Base-by-base conservation (phyloP, 306 rosid species). In the Carpinus viminea region DNA sequence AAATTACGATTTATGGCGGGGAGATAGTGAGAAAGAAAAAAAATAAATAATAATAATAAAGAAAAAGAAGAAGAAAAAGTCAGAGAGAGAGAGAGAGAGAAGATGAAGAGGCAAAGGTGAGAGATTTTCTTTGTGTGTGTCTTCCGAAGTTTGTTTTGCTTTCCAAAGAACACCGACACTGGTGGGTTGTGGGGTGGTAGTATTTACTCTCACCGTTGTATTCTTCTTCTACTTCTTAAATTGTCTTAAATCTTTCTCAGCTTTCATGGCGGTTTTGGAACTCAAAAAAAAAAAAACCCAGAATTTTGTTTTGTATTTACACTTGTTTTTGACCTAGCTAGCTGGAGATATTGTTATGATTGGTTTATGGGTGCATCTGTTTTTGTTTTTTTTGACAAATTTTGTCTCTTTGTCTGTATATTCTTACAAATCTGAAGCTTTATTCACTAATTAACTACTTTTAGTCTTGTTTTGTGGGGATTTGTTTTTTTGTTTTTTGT, bases 1-100 rank as follows among this genome's bases (percentile, higher is more conserved):
- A 77, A 89, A 86, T 88, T 85, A 73, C 78, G 70, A 82, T 83
- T 88, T 85, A 86, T 85, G 79, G 78, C 86, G 17, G 48, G 64
- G 50, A 12, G 50, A 53, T 47, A 13, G 45, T 41, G 43, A 47
- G 81, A 69, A 76, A 59, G 73, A 66, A 31, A 17, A 21, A 36
- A 50, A 72, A 18, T 74, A 69, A 74, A 31, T 47, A 28, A 66
- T 12, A 50, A 76, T 16, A 18, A 38, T 7, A 51, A 11, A 38
- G 64, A 53, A 75, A 57, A 70, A 46, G 72, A 45, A 41, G 51
- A 16, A 1, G 9, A 54, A 2, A n/a, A 20, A 10, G 15, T 55
- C 6, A 15, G 31, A 26, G 5, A 48, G 31, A 54, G 5, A 16
- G 36, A 16, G 12, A 53, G 13, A 17, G 73, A 47, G 38, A 65